These are phyloP conservation scores for Agrocybe praecox DNA, from an alignment of 768 basidiomycete species.

Conservation along the genomic window DNA sequence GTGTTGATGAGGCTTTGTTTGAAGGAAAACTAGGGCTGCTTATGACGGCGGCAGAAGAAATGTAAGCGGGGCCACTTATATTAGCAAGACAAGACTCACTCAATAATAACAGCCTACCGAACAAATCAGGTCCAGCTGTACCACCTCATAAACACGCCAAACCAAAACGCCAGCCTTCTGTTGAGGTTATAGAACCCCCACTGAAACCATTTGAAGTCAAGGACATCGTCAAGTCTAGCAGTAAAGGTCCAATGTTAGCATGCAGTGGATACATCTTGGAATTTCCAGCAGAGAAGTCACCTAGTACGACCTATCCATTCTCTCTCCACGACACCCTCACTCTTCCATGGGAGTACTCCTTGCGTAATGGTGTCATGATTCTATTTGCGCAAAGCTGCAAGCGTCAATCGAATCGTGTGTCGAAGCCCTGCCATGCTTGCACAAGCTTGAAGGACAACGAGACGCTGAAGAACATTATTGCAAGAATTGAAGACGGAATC, in stretches of 20 bases:
- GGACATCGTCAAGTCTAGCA: neutral
- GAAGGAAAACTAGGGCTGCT: conserved; percentile 24
- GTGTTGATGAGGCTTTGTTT: conserved; percentile 24
- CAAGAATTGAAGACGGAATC: conserved; percentile 6
- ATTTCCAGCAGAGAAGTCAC: conserved; percentile 21
- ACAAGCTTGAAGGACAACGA: conserved; percentile 1
- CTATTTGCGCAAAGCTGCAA: conserved; percentile 1
- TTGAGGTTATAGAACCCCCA: neutral
- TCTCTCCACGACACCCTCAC: conserved; percentile 19
- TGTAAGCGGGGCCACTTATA: neutral
- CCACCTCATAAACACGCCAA: too few relatives aligned
- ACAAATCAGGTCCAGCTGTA: neutral
- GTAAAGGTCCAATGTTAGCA: neutral
- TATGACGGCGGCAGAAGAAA: conserved; percentile 9
- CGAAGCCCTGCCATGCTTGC: neutral
- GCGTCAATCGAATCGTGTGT: too few relatives aligned
- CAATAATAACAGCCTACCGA: neutral
- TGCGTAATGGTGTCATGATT: conserved; percentile 10
- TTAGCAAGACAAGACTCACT: neutral
- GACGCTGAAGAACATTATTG: conserved; percentile 7
- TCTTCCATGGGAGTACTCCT: conserved; percentile 25
- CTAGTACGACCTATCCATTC: conserved; percentile 26
- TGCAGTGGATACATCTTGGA: conserved; percentile 12
- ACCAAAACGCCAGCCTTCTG: conserved; percentile 9
- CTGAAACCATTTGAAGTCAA: neutral